A percentile compares a stretch with the other conserved stretches of the same genome.
Conservation (phyloP, 192 early-diverging fungal species). For the Rhizoclosmatium sp. region DNA sequence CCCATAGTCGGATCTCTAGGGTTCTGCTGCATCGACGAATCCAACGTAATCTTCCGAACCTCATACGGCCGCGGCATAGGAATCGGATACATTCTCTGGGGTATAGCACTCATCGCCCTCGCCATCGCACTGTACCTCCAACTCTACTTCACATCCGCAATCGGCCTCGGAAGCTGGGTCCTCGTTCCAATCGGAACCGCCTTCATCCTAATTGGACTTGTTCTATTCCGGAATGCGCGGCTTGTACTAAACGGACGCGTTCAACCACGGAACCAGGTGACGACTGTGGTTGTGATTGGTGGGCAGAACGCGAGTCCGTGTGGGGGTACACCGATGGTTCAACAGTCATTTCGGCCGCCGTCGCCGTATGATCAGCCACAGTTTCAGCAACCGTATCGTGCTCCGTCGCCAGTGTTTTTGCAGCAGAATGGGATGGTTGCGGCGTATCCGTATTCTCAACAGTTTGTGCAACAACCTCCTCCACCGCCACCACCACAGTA, state of each 20-base stretch:
- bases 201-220: background rate
- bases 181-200: background rate
- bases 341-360: too few relatives aligned
- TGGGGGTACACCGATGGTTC: too few relatives aligned
- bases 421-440: too few relatives aligned
- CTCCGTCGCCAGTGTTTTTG: too few relatives aligned
- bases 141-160: background rate
- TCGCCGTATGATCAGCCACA: too few relatives aligned
- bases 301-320: too few relatives aligned
- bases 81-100: background rate
- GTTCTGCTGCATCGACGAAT: background rate
- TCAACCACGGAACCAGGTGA: background rate
- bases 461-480: background rate
- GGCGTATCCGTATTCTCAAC: background rate
- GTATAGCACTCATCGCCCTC: background rate
- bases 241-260: background rate
- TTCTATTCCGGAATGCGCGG: background rate
- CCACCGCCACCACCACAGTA: background rate
- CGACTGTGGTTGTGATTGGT: too few relatives aligned
- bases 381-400: too few relatives aligned
- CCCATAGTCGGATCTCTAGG: background rate
- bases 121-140: background rate
- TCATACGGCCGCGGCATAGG: slow-evolving; percentile 15
- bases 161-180: background rate
- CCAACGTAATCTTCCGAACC: background rate